These are phyloP conservation scores for Plasmodium billcollinsi DNA, from an alignment of 169 alveolate species.

Conservation along the genomic window DNA sequence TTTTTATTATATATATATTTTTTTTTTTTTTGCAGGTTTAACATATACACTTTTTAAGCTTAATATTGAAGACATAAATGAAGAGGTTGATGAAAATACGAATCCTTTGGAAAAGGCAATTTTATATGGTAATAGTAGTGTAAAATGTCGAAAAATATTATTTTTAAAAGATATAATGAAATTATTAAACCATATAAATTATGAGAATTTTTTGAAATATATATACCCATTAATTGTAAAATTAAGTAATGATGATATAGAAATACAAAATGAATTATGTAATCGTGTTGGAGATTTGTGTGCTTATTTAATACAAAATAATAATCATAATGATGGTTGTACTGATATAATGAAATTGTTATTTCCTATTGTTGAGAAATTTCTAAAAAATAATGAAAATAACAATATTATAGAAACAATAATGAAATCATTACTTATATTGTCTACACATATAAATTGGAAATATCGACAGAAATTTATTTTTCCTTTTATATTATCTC, in stretches of 20 bases:
- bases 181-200: conserved; percentile 26
- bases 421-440: conserved; percentile 55
- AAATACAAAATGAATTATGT: conserved; percentile 66
- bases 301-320: conserved; percentile 63
- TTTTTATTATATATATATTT: no score
- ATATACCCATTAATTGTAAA: conserved; percentile 57
- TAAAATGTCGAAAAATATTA: conserved; percentile 63
- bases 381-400: conserved; percentile 30
- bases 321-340: conserved; percentile 29
- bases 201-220: conserved; percentile 31
- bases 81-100: conserved; percentile 53
- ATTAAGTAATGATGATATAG: conserved; percentile 42
- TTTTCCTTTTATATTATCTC: conserved; percentile 50
- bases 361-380: conserved; percentile 47
- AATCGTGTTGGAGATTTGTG: conserved; percentile 62
- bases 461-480: conserved; percentile 29
- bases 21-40: conserved; percentile 17
- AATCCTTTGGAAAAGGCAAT: conserved; percentile 47
- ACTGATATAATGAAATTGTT: conserved; percentile 22
- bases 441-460: conserved; percentile 52
- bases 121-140: conserved; percentile 43
- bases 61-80: conserved; percentile 34
- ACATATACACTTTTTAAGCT: conserved; percentile 24
- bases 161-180: conserved; percentile 54
- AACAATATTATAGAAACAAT: conserved; percentile 14